Percentiles rank a stretch among this genome's conserved stretches.
These are phyloP conservation scores for Penicillium sp. DNA, from an alignment of 2,329 filamentous ascomycete genomes.

Conservation along the genomic window DNA sequence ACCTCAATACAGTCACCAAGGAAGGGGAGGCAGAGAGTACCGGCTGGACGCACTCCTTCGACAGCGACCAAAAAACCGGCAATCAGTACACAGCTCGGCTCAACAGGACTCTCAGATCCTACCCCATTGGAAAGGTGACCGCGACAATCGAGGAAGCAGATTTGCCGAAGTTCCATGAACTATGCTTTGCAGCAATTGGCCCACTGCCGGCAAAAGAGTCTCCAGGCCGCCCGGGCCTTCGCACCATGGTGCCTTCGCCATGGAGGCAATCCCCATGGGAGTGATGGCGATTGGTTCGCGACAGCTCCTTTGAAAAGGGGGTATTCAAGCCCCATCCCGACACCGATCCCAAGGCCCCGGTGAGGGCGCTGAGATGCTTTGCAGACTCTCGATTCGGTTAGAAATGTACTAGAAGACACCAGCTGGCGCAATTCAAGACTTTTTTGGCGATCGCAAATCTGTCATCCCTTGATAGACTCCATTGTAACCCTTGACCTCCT, in stretches of 20 bases:
- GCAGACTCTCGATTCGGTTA: too few species aligned
- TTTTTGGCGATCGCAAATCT: neutral
- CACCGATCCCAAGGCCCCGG: neutral
- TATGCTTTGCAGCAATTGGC: neutral
- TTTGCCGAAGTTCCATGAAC: neutral
- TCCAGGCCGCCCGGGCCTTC: neutral
- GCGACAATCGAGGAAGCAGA: neutral
- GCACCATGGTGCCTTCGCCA: neutral
- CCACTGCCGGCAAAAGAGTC: neutral
- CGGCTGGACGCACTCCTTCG: neutral
- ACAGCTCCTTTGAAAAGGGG: neutral
- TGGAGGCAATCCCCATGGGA: neutral
- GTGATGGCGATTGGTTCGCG: neutral
- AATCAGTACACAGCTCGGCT: neutral
- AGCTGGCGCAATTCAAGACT: too few species aligned
- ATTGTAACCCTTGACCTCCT: slow-evolving; percentile 36
- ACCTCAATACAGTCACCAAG: neutral
- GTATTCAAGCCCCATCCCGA: neutral
- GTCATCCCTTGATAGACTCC: slow-evolving; percentile 35
- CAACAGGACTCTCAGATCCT: too few species aligned
- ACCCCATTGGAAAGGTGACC: neutral
- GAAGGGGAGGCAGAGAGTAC: neutral
- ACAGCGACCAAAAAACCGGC: neutral
- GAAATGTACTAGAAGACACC: neutral
- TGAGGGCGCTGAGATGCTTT: neutral